Base-by-base conservation (phyloP, 306 rosid species). In the Cucurbita ficifolia region DNA sequence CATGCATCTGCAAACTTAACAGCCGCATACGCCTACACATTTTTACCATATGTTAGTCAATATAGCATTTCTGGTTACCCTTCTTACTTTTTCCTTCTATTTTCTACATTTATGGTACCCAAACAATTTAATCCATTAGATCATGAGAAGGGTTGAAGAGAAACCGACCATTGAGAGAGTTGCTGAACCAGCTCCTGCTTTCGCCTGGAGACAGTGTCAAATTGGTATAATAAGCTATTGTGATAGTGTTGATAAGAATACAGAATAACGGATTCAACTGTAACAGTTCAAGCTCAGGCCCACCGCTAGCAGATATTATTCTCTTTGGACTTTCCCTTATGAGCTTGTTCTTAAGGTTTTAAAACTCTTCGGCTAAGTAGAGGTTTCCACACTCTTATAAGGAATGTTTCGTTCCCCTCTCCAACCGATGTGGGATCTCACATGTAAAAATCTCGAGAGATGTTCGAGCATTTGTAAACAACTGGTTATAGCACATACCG, bases 151-250 rank as follows among this genome's bases (percentile, higher is more conserved):
- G 62, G 33, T 2, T 36, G 36, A 50, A 11, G 33, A 52, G 55
- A 14, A 48, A 51, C 74, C 76, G 12, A 89, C 97, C 97, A 95
- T 95, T 74, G 99, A 95, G 43, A 95, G 84, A 70, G 97, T 91
- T 68, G 99, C 96, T 10, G 97, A 91, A 79, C 99, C 96, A 81
- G 97, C 79, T 70, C 99, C 97, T 70, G 92, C 96, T 82, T 95
- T 95, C 62, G 99, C 97, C 96, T 95, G 88, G 76, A 80, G 70
- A 77, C 67, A 80, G 61, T 73, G 55, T 24, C 51, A 50, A 19
- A 36, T 24, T 68, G 40, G 73, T 48, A 9, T 46, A 48, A 46
- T 46, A 13, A 45, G 42, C 6, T 68, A 68, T 7, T 8, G 42
- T 46, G 40, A 46, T 13, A 14, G 8, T 14, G 55, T 24, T 46